phyloP scores from a whole-genome alignment of 164 flowering plant species.

The Berberis vulgaris region DNA sequence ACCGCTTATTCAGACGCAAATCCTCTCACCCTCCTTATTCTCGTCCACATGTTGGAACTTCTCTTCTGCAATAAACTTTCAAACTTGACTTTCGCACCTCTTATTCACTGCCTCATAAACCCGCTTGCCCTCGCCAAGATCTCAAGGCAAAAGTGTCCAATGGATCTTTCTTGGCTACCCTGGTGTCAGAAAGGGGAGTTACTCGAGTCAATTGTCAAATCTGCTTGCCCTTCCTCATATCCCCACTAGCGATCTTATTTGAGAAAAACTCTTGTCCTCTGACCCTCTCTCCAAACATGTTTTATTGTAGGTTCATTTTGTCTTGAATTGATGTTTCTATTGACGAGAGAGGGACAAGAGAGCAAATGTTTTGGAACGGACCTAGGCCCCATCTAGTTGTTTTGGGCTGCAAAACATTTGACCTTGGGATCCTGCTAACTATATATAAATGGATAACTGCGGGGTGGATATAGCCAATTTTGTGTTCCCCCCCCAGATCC shows the following conservation, averaged over 20 bases:
- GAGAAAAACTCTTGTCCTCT: conserved; percentile 65
- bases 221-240: conserved; percentile 91
- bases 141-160: conserved; percentile 43
- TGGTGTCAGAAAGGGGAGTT: conserved; percentile 91
- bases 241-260: conserved; percentile 94
- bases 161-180: conserved; percentile 98
- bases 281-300: conserved; percentile 67
- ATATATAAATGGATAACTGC: too few species aligned
- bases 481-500: too few species aligned
- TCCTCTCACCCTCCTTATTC: background rate
- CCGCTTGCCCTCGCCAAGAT: conserved; percentile 11
- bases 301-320: background rate
- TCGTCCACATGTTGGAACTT: conserved; percentile 8
- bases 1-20: conserved; percentile 23
- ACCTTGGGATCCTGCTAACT: too few species aligned
- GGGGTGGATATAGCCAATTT: too few species aligned
- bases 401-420: too few species aligned
- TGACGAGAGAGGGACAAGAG: too few species aligned
- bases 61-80: conserved; percentile 19
- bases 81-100: conserved; percentile 16
- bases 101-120: conserved; percentile 10
- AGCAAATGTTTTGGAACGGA: too few species aligned
- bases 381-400: too few species aligned
- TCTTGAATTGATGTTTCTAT: background rate
- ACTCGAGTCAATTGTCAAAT: conserved; percentile 67